Evolutionary conservation across 202 grass and related monocot genomes (phyloP).

Genomic region (Carex sylvatica): DNA sequence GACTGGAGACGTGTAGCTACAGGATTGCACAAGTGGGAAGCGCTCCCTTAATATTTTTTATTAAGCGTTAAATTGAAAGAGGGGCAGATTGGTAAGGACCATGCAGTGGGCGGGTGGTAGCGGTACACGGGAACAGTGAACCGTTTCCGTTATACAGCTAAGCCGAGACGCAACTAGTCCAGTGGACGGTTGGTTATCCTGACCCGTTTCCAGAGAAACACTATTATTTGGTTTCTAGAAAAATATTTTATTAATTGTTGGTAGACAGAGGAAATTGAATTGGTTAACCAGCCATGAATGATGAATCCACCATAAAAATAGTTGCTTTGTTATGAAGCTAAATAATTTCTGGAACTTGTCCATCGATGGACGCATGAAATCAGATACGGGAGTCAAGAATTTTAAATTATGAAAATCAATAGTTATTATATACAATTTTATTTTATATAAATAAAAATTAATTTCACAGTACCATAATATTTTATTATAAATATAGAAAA

Average conservation of each 20-base stretch:
- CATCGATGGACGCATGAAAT: no score
- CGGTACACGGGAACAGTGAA: neutral
- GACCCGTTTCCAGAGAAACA: neutral
- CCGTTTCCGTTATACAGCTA: constrained; percentile 1
- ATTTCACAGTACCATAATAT: no score
- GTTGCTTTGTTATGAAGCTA: neutral
- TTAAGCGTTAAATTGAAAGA: neutral
- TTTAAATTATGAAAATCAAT: no score
- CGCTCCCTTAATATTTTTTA: neutral
- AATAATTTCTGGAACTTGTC: no score
- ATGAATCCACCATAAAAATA: neutral
- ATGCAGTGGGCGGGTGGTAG: no score
- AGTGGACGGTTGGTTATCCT: neutral
- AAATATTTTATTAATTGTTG: neutral
- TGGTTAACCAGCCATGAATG: neutral
- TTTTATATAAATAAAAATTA: no score
- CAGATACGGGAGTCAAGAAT: no score
- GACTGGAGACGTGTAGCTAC: neutral
- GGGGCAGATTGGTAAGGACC: neutral
- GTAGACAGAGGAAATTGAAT: neutral
- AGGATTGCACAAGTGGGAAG: neutral
- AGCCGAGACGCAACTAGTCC: neutral
- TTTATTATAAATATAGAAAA: no score
- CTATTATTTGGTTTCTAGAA: neutral
- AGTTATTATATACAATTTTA: no score